Evolutionary conservation across 1,139 yeast species (phyloP).

Genomic region (Scheffersomyces quercinus): DNA sequence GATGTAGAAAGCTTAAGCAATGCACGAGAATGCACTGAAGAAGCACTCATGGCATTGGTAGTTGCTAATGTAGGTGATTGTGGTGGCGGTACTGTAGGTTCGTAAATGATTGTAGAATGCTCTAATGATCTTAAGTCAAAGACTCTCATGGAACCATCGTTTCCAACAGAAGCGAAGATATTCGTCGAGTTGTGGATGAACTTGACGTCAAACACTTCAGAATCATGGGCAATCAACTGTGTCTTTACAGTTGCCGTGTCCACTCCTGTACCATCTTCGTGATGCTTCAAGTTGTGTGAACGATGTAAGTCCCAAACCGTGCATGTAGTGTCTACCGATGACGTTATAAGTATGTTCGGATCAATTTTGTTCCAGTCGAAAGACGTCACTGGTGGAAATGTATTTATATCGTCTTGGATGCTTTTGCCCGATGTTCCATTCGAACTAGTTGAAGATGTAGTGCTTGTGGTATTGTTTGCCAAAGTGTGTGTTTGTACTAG

Average conservation of each 20-base stretch:
- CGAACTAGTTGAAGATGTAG: constrained; percentile 1
- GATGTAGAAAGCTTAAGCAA: constrained; percentile 76
- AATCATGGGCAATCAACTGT: constrained; percentile 93
- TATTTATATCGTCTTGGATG: constrained; percentile 38
- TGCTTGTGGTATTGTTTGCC: constrained; percentile 38
- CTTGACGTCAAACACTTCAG: constrained; percentile 90
- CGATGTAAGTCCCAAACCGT: constrained; percentile 86
- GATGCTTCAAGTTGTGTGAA: constrained; percentile 18
- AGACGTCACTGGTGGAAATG: constrained; percentile 81
- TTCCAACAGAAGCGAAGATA: constrained; percentile 90
- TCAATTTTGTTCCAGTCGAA: constrained; percentile 89
- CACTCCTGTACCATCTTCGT: constrained; percentile 28
- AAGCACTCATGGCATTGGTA: neutral
- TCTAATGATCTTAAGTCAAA: constrained; percentile 88
- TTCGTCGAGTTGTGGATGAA: constrained; percentile 75
- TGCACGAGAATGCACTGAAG: constrained; percentile 46
- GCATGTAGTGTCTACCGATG: constrained; percentile 94
- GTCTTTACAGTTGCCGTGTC: constrained; percentile 78
- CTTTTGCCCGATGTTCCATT: constrained; percentile 1
- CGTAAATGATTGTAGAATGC: constrained; percentile 92
- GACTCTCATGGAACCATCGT: constrained; percentile 91
- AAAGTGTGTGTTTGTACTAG: constrained; percentile 41
- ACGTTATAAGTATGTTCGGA: constrained; percentile 71
- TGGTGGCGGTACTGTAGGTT: constrained; percentile 45
- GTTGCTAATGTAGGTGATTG: constrained; percentile 12